A percentile compares a stretch with the other conserved stretches of the same genome.
phyloP scores from a whole-genome alignment of 139 green algal species.

The Zygnema circumcarinatum region DNA sequence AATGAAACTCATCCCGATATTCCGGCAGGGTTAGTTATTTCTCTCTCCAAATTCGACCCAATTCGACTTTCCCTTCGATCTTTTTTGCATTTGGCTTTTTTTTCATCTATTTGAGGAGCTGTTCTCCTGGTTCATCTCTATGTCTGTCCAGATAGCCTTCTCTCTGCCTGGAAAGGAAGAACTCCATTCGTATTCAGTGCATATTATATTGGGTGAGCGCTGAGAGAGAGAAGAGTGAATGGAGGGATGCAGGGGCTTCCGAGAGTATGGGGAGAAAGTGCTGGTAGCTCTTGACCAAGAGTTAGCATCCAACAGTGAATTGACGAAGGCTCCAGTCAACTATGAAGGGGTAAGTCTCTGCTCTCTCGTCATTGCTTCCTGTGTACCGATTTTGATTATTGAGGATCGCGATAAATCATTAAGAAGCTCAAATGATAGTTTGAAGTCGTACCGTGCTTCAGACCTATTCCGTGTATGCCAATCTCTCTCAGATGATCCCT shows the following conservation, averaged over 20 bases:
- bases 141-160: too few species aligned
- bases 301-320: constrained; percentile 45
- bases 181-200: too few species aligned
- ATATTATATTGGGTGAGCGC: too few species aligned
- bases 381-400: not conserved
- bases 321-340: constrained; percentile 34
- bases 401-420: not conserved
- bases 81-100: not conserved
- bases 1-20: constrained; percentile 67
- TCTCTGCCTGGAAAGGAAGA: too few species aligned
- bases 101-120: constrained; percentile 1
- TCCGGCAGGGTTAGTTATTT: constrained; percentile 53
- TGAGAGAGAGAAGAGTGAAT: too few species aligned
- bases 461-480: constrained; percentile 6
- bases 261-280: constrained; percentile 60
- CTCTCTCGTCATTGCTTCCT: too few species aligned
- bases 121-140: not conserved
- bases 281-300: constrained; percentile 70
- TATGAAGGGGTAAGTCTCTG: constrained; percentile 12
- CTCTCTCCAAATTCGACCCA: too few species aligned
- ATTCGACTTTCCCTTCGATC: not conserved
- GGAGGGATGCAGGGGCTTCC: constrained; percentile 41
- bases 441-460: not conserved
- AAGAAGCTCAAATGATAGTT: not conserved
- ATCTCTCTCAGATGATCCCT: not conserved